Evolutionary conservation across 2,329 filamentous ascomycete genomes (phyloP), one percentile per base, ranked within the genome.

Genomic region (Aspergillus felis): DNA sequence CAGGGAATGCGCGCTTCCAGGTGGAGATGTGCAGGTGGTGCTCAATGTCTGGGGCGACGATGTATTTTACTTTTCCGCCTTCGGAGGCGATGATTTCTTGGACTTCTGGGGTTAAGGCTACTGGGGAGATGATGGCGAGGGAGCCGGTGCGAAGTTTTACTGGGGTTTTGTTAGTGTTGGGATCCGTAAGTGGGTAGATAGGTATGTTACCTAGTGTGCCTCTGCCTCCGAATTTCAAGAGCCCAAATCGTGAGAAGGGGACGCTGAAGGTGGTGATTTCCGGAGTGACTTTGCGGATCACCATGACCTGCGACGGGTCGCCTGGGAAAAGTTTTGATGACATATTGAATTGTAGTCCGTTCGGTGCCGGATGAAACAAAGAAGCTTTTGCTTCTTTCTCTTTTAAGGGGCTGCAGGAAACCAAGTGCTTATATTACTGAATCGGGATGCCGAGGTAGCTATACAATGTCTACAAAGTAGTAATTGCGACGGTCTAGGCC

Each of bases 1-100:
- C 73, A 0, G 92, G 92, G 72, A 85, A 97, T 32, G 85, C 89
- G 50, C 82, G 78, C 67, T 89, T 85, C 93, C 93, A 97, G 51
- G 90, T 82, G 0, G 89, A 87, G 54, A 97, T 73, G 79, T 93
- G 95, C 72, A 97, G 91, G 82, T 97, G 93, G 76, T 97, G 93
- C 79, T 97, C 91, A 53, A 90, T 82, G 74, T 97, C 93, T 0
- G 88, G 86, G 0, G 93, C 92, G 29, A 92, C 80, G 63, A 97
- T 87, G 80, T 97, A 97, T 64, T 82, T 83, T 50, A 97, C 84
- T 50, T 85, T 81, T 53, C 87, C 86, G 61, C 86, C 86, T 59
- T 90, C 77, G 38, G 78, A 73, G 22, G 85, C 80, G n/a, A 84
- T 74, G 57, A 81, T 76, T 53, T 89, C 78, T 60, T 82, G 85